A percentile compares a stretch with the other conserved stretches of the same genome.
Conservation (phyloP, 148 eudicot species). For the Silene conica region DNA sequence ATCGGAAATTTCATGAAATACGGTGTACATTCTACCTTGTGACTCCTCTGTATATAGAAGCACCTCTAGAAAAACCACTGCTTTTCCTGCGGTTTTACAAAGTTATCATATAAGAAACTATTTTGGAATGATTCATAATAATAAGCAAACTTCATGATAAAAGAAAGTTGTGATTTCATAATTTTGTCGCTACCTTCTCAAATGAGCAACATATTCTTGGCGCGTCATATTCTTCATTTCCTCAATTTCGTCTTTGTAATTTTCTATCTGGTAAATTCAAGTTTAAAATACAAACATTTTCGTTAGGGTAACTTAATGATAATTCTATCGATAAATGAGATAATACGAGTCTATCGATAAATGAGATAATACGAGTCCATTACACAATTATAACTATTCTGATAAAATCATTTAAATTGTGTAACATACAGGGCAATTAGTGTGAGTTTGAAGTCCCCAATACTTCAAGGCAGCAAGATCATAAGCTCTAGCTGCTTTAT, state of each 20-base stretch:
- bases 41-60: slow-evolving; percentile 93
- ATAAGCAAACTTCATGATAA: not conserved
- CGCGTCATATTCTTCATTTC: slow-evolving; percentile 84
- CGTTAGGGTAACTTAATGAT: no score
- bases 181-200: slow-evolving; percentile 62
- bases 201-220: slow-evolving; percentile 86
- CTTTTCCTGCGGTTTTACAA: slow-evolving; percentile 56
- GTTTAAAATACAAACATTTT: no score
- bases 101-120: not conserved
- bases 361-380: no score
- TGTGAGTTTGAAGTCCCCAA: slow-evolving; percentile 87
- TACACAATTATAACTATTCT: not conserved
- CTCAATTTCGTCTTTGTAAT: slow-evolving; percentile 66
- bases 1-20: no score
- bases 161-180: not conserved
- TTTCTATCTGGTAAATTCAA: slow-evolving; percentile 47
- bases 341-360: no score
- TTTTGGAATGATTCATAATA: not conserved
- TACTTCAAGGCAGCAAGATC: slow-evolving; percentile 92
- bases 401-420: no score
- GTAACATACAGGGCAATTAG: slow-evolving; percentile 61
- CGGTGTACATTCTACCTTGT: slow-evolving; percentile 50
- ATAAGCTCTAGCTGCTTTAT: slow-evolving; percentile 89
- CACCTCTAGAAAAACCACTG: slow-evolving; percentile 95
- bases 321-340: no score